phyloP scores from a whole-genome alignment of 1,284 basidiomycete genomes.

The Athelia sp. region DNA sequence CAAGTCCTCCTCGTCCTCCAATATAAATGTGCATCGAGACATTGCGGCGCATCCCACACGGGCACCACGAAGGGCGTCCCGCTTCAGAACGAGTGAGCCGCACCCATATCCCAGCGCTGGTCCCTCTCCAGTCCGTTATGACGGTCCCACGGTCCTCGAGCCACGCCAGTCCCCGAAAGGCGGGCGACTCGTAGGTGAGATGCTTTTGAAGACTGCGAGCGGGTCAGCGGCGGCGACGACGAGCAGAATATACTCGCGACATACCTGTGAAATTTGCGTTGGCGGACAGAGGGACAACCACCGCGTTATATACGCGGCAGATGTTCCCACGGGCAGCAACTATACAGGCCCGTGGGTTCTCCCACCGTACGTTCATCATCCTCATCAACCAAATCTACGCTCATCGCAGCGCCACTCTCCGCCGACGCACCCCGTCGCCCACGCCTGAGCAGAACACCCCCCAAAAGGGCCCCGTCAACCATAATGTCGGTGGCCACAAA shows the following conservation, averaged over 20 bases:
- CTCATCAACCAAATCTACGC: neutral
- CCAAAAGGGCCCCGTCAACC: slow-evolving; percentile 57
- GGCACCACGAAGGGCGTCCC: slow-evolving; percentile 58
- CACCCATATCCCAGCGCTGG: slow-evolving; percentile 81
- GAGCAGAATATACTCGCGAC: slow-evolving; percentile 15
- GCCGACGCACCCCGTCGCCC: slow-evolving; percentile 13
- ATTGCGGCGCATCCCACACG: slow-evolving; percentile 75
- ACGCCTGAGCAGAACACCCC: slow-evolving; percentile 30
- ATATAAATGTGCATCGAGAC: slow-evolving; percentile 79
- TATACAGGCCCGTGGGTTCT: slow-evolving; percentile 44
- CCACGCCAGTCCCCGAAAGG: slow-evolving; percentile 62
- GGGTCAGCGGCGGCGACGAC: slow-evolving; percentile 6
- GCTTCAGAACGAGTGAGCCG: slow-evolving; percentile 49
- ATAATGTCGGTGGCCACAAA: slow-evolving; percentile 81
- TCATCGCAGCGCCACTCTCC: slow-evolving; percentile 6
- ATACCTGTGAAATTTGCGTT: slow-evolving; percentile 64
- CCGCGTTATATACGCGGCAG: slow-evolving; percentile 18
- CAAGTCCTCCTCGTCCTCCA: no score
- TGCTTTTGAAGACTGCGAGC: slow-evolving; percentile 69
- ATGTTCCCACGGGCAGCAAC: slow-evolving; percentile 25
- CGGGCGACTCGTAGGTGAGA: slow-evolving; percentile 78
- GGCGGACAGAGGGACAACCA: slow-evolving; percentile 3
- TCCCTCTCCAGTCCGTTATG: slow-evolving; percentile 70
- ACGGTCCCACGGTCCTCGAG: slow-evolving; percentile 86
- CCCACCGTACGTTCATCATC: neutral